phyloP scores from a whole-genome alignment of 106 monocot species.

The Narthecium ossifragum region DNA sequence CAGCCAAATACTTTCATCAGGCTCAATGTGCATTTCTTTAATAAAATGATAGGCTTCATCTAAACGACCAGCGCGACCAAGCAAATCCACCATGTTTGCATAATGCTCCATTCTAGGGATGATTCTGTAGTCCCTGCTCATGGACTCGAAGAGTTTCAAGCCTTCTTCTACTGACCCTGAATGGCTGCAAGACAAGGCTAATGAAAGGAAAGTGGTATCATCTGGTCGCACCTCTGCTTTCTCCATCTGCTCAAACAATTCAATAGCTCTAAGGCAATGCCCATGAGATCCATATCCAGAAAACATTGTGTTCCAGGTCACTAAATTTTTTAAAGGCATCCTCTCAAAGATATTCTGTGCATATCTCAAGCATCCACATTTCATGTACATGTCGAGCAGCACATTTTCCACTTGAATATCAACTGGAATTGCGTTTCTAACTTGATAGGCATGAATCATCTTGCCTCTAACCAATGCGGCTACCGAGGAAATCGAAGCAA shows the following conservation, averaged over 20 bases:
- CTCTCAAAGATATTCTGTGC: conserved; percentile 27
- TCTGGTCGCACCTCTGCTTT: conserved; percentile 14
- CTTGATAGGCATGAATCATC: conserved; percentile 46
- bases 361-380: conserved; percentile 41
- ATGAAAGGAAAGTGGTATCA: conserved; percentile 41
- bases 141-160: conserved; percentile 18
- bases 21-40: conserved; percentile 10
- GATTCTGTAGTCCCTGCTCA: conserved; percentile 22
- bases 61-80: conserved; percentile 34
- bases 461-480: conserved; percentile 34
- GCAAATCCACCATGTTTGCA: conserved; percentile 31
- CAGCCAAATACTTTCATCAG: conserved; percentile 27
- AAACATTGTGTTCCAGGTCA: conserved; percentile 54
- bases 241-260: conserved; percentile 40
- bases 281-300: conserved; percentile 44
- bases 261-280: conserved; percentile 22
- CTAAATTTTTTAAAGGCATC: conserved; percentile 25
- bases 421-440: conserved; percentile 27
- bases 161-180: conserved; percentile 37
- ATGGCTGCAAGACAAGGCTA: conserved; percentile 51
- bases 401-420: conserved; percentile 36
- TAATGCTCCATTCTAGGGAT: conserved; percentile 43
- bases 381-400: conserved; percentile 68
- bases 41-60: conserved; percentile 38
- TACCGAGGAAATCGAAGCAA: conserved; percentile 23